Percentiles rank a stretch among this genome's conserved stretches.
Evolutionary conservation across 1,284 basidiomycete genomes (phyloP).

Genomic region (Trichosporon faecale): DNA sequence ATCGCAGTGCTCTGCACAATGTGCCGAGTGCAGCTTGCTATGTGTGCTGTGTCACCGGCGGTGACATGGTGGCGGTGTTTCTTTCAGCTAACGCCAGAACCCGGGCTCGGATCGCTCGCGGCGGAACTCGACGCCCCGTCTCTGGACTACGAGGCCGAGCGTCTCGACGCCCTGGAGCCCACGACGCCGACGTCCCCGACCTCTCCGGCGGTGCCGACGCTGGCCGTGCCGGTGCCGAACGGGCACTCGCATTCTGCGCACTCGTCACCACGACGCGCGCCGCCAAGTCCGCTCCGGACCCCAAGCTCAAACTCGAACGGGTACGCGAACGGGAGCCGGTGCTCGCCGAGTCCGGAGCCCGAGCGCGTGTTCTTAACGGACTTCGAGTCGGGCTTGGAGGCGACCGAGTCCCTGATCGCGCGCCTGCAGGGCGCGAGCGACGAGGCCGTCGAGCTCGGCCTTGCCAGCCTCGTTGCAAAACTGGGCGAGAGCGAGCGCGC

Average conservation of each 20-base stretch:
- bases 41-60: neutral
- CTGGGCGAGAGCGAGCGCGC: slow-evolving; percentile 20
- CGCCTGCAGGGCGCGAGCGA: neutral
- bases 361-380: neutral
- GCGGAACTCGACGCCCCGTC: slow-evolving; percentile 11
- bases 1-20: neutral
- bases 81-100: neutral
- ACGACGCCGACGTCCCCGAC: neutral
- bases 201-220: neutral
- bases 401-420: neutral
- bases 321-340: too few species aligned
- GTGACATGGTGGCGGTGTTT: neutral
- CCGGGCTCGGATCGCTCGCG: slow-evolving; percentile 14
- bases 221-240: neutral
- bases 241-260: neutral
- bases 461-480: slow-evolving; percentile 9
- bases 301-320: neutral
- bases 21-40: too few species aligned
- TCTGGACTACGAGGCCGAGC: slow-evolving; percentile 10
- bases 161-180: neutral
- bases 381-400: neutral
- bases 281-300: neutral
- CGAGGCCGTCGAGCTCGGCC: slow-evolving; percentile 13
- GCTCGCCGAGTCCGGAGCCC: neutral
- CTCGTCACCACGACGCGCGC: neutral